Evolutionary conservation across 495 filamentous ascomycete genomes (phyloP).

Genomic region (Penicillium turbatum): DNA sequence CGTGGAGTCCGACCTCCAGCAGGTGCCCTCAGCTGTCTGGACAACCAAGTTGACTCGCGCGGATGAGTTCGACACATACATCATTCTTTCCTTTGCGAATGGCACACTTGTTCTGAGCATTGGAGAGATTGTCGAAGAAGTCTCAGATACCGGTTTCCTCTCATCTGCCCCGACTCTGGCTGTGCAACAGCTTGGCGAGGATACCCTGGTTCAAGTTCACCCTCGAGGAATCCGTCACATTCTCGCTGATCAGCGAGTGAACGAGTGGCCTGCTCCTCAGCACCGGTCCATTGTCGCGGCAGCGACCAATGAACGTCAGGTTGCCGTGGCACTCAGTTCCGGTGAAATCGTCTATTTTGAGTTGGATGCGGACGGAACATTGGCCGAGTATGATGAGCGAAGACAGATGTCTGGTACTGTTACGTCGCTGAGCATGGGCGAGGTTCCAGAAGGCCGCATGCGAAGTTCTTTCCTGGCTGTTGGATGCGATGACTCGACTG

Average conservation of each 20-base stretch:
- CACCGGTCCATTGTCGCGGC: slow-evolving; percentile 96
- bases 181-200: slow-evolving; percentile 89
- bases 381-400: slow-evolving; percentile 94
- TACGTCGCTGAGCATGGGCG: slow-evolving; percentile 87
- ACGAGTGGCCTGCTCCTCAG: slow-evolving; percentile 91
- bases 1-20: slow-evolving; percentile 83
- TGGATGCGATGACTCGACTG: slow-evolving; percentile 93
- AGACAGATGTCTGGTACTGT: slow-evolving; percentile 95
- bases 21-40: slow-evolving; percentile 86
- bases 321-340: slow-evolving; percentile 88
- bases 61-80: slow-evolving; percentile 83
- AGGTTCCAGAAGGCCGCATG: slow-evolving; percentile 82
- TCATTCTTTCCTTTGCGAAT: slow-evolving; percentile 65
- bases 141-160: slow-evolving; percentile 87
- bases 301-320: slow-evolving; percentile 87
- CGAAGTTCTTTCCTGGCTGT: slow-evolving; percentile 89
- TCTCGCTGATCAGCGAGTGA: slow-evolving; percentile 69
- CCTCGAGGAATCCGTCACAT: slow-evolving; percentile 93
- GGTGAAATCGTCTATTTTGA: slow-evolving; percentile 98
- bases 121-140: slow-evolving; percentile 93
- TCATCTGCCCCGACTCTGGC: slow-evolving; percentile 82
- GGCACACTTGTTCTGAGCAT: slow-evolving; percentile 85
- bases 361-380: slow-evolving; percentile 82
- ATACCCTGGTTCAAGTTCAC: slow-evolving; percentile 90
- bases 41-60: slow-evolving; percentile 80